These are phyloP conservation scores for Linaria vulgaris DNA, from an alignment of 257 asterid genomes.

Conservation along the genomic window DNA sequence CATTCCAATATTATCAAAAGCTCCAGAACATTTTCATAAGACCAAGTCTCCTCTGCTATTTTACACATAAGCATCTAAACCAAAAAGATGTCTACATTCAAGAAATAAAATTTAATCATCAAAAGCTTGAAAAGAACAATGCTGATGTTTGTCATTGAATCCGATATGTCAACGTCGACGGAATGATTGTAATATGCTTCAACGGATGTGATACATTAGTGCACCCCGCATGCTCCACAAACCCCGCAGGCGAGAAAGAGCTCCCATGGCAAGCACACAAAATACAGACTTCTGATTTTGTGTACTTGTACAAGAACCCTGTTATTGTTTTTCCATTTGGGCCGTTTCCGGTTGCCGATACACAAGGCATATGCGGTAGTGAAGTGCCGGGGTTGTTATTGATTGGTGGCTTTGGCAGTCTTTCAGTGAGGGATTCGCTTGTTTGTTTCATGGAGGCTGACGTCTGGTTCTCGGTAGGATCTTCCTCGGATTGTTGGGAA, in stretches of 20 bases:
- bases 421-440: neutral
- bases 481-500: neutral
- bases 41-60: too few species aligned
- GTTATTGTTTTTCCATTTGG: conserved; percentile 16
- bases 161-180: neutral
- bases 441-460: neutral
- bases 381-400: neutral
- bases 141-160: too few species aligned
- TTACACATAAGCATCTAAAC: too few species aligned
- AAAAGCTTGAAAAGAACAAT: too few species aligned
- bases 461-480: neutral
- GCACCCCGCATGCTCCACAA: conserved; percentile 33
- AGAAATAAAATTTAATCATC: too few species aligned
- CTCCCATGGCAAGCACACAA: conserved; percentile 31
- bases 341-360: conserved; percentile 18
- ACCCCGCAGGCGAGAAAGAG: conserved; percentile 27
- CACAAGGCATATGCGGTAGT: conserved; percentile 23
- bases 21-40: too few species aligned
- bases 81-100: too few species aligned
- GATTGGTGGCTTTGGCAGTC: conserved; percentile 16
- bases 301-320: conserved; percentile 24
- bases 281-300: conserved; percentile 13
- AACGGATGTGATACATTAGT: conserved; percentile 11
- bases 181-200: conserved; percentile 4
- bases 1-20: too few species aligned